Conservation (phyloP, 2,329 filamentous ascomycete genomes). For the Xylariomycetidae sp. region DNA sequence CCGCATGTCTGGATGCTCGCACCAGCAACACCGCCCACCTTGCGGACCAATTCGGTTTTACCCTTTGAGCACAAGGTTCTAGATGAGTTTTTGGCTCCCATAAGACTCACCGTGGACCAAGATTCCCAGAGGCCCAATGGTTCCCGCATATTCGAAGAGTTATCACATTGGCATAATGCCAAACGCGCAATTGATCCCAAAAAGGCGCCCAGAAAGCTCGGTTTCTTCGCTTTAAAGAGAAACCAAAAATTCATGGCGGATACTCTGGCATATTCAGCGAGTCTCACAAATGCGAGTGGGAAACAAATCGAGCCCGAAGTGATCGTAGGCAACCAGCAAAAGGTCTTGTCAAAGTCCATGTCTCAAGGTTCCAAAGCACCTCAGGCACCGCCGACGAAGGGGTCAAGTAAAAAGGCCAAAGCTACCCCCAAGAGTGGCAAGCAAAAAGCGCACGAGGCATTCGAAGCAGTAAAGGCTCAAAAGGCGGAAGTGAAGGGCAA, state of each 20-base stretch:
- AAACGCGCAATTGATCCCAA: slow-evolving; percentile 45
- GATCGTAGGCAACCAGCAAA: too few species aligned
- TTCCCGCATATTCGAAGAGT: slow-evolving; percentile 40
- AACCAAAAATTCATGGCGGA: slow-evolving; percentile 65
- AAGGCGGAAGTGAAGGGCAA: slow-evolving; percentile 25
- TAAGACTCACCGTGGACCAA: slow-evolving; percentile 31
- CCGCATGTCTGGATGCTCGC: too few species aligned
- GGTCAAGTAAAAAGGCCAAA: slow-evolving; percentile 12
- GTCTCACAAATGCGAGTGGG: slow-evolving; percentile 60
- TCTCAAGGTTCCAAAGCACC: too few species aligned
- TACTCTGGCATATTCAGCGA: slow-evolving; percentile 64
- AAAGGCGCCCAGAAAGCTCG: slow-evolving; percentile 16
- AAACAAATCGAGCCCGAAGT: slow-evolving; percentile 61
- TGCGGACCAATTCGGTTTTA: too few species aligned
- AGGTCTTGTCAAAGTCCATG: too few species aligned
- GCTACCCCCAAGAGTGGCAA: slow-evolving; percentile 22
- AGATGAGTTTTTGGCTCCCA: slow-evolving; percentile 38
- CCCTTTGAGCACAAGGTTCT: slow-evolving; percentile 44
- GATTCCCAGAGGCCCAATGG: slow-evolving; percentile 16
- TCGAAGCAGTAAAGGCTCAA: slow-evolving; percentile 29
- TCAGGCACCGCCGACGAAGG: too few species aligned
- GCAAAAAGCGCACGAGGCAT: slow-evolving; percentile 31
- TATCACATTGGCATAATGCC: slow-evolving; percentile 59
- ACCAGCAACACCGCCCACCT: too few species aligned
- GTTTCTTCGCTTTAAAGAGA: slow-evolving; percentile 33